Evolutionary conservation across 306 rosid species (phyloP).

Genomic region (Sesbania bispinosa): DNA sequence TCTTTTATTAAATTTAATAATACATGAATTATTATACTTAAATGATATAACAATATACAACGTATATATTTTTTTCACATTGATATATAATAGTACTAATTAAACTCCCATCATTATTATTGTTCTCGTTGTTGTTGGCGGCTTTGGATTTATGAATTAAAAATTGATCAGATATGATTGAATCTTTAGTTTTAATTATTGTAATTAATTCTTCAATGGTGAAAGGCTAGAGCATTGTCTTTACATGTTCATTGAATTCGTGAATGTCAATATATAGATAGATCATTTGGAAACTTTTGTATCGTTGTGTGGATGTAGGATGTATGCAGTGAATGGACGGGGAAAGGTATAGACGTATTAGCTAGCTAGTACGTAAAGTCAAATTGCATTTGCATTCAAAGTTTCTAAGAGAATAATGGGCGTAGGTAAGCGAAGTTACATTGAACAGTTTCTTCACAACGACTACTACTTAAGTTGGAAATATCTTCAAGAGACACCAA

Average conservation of each 20-base stretch:
- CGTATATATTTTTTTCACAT: no score
- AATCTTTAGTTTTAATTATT: neutral
- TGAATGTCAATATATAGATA: neutral
- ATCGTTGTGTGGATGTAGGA: neutral
- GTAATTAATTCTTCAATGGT: neutral
- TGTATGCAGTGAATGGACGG: slow-evolving; percentile 28
- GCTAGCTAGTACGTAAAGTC: neutral
- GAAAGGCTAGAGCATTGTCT: neutral
- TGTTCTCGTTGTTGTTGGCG: neutral
- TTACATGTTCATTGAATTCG: slow-evolving; percentile 25
- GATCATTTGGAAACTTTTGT: neutral
- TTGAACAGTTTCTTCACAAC: neutral
- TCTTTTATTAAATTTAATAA: no score
- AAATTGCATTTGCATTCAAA: slow-evolving; percentile 19
- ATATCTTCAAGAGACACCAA: no score
- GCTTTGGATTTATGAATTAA: neutral
- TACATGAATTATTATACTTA: no score
- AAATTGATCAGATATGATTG: neutral
- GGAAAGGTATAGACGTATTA: neutral
- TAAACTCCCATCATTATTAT: neutral
- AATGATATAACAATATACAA: no score
- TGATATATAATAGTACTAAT: no score
- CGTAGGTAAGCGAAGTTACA: neutral
- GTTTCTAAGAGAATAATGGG: neutral
- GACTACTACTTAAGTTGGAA: neutral